Conservation (phyloP, 2,329 filamentous ascomycete genomes). For the Ceratocystiopsis sp. region DNA sequence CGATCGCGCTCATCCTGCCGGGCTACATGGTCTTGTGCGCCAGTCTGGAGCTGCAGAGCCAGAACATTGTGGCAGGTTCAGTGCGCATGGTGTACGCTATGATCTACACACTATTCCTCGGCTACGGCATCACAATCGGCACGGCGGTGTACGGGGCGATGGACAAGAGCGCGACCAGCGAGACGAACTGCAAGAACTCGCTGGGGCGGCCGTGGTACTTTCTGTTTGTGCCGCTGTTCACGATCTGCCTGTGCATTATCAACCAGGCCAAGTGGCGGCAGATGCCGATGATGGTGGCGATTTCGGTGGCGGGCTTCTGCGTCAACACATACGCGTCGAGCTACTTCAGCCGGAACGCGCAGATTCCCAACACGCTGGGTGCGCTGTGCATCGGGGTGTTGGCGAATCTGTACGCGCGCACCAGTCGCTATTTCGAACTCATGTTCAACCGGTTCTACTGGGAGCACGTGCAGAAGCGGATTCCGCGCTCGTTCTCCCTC, state of each 20-base stretch:
- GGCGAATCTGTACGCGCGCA: constrained; percentile 61
- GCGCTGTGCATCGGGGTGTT: constrained; percentile 61
- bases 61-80: constrained; percentile 51
- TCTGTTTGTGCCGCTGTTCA: constrained; percentile 51
- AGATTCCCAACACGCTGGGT: constrained; percentile 62
- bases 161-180: constrained; percentile 33
- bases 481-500: constrained; percentile 10
- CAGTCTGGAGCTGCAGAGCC: constrained; percentile 50
- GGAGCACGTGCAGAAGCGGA: constrained; percentile 24
- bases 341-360: constrained; percentile 51
- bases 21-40: constrained; percentile 46
- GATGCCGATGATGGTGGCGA: constrained; percentile 56
- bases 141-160: constrained; percentile 45
- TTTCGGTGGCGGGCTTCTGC: constrained; percentile 56
- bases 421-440: constrained; percentile 42
- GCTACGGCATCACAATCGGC: constrained; percentile 55
- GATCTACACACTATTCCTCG: constrained; percentile 55
- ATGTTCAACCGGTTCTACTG: constrained; percentile 36
- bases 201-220: constrained; percentile 30
- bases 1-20: constrained; percentile 57
- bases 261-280: constrained; percentile 73
- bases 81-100: constrained; percentile 61
- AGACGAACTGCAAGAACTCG: constrained; percentile 16
- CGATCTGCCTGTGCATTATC: constrained; percentile 37
- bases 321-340: constrained; percentile 57